These are phyloP conservation scores for Tagetes erecta DNA, from an alignment of 129 eudicot genomes.

Conservation along the genomic window DNA sequence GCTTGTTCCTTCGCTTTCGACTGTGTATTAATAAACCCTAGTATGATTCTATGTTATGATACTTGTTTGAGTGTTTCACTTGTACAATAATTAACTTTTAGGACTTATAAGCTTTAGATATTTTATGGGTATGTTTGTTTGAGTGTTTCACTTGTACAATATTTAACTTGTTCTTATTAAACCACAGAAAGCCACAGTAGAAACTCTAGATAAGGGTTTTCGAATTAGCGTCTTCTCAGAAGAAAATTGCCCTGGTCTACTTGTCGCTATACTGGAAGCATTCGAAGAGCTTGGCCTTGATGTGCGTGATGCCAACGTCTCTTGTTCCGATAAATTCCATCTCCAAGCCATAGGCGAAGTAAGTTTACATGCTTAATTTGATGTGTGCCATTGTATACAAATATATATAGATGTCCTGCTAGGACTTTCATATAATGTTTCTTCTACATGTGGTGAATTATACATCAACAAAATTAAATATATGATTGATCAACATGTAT, in stretches of 20 bases:
- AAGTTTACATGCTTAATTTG: constrained; percentile 17
- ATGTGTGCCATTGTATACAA: background rate
- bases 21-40: too few relatives aligned
- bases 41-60: too few relatives aligned
- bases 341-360: constrained; percentile 73
- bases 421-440: too few relatives aligned
- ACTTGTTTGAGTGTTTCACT: too few relatives aligned
- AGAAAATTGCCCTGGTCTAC: constrained; percentile 61
- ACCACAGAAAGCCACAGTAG: constrained; percentile 51
- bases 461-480: background rate
- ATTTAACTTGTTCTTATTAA: background rate
- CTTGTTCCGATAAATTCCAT: constrained; percentile 56
- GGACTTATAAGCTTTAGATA: too few relatives aligned
- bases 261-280: constrained; percentile 56
- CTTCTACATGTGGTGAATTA: background rate
- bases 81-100: too few relatives aligned
- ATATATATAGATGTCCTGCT: too few relatives aligned
- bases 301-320: constrained; percentile 64
- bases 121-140: too few relatives aligned
- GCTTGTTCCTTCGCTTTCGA: too few relatives aligned
- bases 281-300: constrained; percentile 71
- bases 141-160: background rate
- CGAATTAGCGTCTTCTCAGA: constrained; percentile 51
- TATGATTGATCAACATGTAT: too few relatives aligned
- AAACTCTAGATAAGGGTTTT: constrained; percentile 73